Evolutionary conservation across 2,329 filamentous ascomycete species (phyloP).

Genomic region (Claviceps arundinis): DNA sequence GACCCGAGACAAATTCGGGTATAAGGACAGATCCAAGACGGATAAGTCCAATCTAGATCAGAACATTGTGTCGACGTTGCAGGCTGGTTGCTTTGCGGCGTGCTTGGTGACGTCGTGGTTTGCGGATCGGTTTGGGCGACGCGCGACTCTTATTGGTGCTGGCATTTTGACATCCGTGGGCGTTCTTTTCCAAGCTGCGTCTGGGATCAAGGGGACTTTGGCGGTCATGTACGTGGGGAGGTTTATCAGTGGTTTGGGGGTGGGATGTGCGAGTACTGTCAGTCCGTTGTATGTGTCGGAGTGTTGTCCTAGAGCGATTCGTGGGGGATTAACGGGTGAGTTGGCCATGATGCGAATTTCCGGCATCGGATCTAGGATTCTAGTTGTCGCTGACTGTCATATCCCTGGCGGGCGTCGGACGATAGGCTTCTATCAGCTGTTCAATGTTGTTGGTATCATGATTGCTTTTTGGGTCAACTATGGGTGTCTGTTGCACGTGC

Average conservation of each 20-base stretch:
- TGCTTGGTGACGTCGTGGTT: constrained; percentile 43
- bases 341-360: neutral
- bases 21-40: constrained; percentile 13
- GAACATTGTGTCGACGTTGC: constrained; percentile 57
- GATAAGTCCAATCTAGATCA: constrained; percentile 41
- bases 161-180: constrained; percentile 46
- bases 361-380: too few species aligned
- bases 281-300: constrained; percentile 34
- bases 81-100: constrained; percentile 54
- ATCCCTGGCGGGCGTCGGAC: too few species aligned
- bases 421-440: constrained; percentile 34
- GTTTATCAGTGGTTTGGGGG: constrained; percentile 35
- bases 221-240: constrained; percentile 53
- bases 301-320: constrained; percentile 35
- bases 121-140: constrained; percentile 43
- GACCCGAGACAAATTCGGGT: constrained; percentile 35
- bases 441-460: constrained; percentile 32
- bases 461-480: constrained; percentile 39
- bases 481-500: constrained; percentile 32
- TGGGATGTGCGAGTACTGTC: constrained; percentile 35
- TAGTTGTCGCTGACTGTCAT: neutral
- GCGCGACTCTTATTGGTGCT: constrained; percentile 38
- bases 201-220: constrained; percentile 38
- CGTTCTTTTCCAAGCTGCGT: constrained; percentile 49
- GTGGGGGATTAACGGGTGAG: constrained; percentile 33